These are phyloP conservation scores for Saxophila tyrrhenica DNA, from an alignment of 495 filamentous ascomycete genomes.

Conservation along the genomic window DNA sequence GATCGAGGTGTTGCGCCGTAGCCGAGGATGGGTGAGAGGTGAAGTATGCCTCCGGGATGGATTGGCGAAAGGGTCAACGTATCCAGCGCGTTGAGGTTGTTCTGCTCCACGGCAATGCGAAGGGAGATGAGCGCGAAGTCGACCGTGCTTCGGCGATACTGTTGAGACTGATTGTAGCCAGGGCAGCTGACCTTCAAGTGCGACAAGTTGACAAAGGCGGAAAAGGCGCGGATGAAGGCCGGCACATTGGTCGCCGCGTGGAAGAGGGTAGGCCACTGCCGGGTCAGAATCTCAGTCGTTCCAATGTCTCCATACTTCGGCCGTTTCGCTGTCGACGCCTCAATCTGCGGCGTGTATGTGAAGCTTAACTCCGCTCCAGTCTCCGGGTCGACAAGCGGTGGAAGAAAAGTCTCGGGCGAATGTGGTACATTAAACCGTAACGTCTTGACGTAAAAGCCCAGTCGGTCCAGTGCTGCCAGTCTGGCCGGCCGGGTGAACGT, in stretches of 20 bases:
- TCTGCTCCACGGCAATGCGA: constrained; percentile 62
- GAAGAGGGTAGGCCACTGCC: constrained; percentile 72
- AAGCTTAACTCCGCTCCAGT: constrained; percentile 64
- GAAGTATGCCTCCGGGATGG: constrained; percentile 57
- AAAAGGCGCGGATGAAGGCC: constrained; percentile 61
- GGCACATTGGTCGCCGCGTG: constrained; percentile 75
- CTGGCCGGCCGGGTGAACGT: constrained; percentile 58
- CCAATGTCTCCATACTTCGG: constrained; percentile 55
- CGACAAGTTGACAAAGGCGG: constrained; percentile 47
- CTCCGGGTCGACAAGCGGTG: constrained; percentile 58
- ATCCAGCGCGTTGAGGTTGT: constrained; percentile 45
- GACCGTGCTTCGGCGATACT: constrained; percentile 60
- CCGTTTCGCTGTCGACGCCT: constrained; percentile 17
- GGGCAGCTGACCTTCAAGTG: constrained; percentile 62
- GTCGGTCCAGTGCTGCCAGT: constrained; percentile 55
- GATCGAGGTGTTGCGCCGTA: constrained; percentile 56
- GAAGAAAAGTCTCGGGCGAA: constrained; percentile 57
- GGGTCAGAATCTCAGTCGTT: constrained; percentile 55
- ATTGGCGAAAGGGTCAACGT: constrained; percentile 55
- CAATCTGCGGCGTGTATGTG: constrained; percentile 58
- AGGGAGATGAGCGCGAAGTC: constrained; percentile 75
- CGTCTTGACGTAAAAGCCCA: constrained; percentile 60
- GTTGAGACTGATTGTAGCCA: constrained; percentile 52
- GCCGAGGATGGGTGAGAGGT: constrained; percentile 53
- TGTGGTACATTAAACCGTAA: constrained; percentile 62